Evolutionary conservation across 495 filamentous ascomycete genomes (phyloP), one percentile per base, ranked within the genome.

Genomic region (Aspergillus indologenus): DNA sequence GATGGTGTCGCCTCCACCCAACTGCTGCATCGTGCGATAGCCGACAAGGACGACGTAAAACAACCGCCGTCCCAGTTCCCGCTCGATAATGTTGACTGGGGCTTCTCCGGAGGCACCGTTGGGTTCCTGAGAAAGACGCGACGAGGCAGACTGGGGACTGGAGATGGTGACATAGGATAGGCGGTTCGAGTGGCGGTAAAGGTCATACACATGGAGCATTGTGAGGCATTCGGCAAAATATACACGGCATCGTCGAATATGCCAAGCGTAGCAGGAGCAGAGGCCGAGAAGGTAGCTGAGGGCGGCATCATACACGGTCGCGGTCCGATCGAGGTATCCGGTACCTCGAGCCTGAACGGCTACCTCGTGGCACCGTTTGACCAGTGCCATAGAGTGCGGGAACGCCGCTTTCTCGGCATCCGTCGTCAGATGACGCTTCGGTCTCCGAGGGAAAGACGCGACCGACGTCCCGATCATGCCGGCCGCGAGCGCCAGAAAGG

Each of bases 211-310:
- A 60, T 87, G 80, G 15, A 89, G 70, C 64, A 94, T 90, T 1
- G 83, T 84, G 68, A 89, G 75, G 47, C 87, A 86, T 71, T 94
- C 89, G 3, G 82, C 80, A 58, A 93, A 79, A 69, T 91, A 93
- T 11, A 87, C 74, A 40, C 85, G 82, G 64, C 83, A 87, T 2
- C 80, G 74, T 51, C 84, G 83, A 74, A 84, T 85, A 57, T 88
- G 83, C 65, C 86, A 83, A 0, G 85, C 87, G 68, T 90, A 88
- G 1, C 79, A 82, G 4, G 83, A 83, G n/a, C 85, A 85, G 22
- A 92, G 68, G 3, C 81, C 89, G 14, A 94, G 71, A 61, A 93
- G 89, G 65, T 92, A 95, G 71, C 90, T 94, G n/a, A 87, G 90
- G 0, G 85, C 85, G 0, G 90, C 90, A 71, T 95, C 91, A 59